These are phyloP conservation scores for Phytophthora cactorum DNA, from an alignment of 352 stramenopile genomes.

Conservation along the genomic window DNA sequence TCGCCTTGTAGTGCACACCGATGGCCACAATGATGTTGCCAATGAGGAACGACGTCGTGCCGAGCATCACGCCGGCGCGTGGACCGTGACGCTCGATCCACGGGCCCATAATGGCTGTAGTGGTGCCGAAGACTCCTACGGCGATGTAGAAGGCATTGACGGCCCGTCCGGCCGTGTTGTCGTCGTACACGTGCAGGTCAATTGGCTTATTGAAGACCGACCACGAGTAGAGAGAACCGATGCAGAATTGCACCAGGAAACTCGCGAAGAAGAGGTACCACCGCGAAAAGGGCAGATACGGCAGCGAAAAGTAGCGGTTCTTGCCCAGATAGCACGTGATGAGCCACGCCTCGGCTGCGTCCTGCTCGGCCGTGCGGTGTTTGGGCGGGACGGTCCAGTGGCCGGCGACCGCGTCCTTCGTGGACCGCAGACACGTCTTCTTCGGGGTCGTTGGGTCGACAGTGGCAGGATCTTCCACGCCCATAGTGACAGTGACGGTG, in stretches of 20 bases:
- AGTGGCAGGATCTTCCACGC: slow-evolving; percentile 24
- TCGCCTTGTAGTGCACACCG: slow-evolving; percentile 51
- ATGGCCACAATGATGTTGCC: slow-evolving; percentile 59
- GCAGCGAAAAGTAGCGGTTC: slow-evolving; percentile 52
- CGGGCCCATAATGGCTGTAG: slow-evolving; percentile 61
- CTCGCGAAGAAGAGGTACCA: slow-evolving; percentile 68
- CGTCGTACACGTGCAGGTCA: slow-evolving; percentile 48
- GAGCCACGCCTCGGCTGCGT: slow-evolving; percentile 60
- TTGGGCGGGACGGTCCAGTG: slow-evolving; percentile 63
- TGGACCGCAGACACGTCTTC: slow-evolving; percentile 38
- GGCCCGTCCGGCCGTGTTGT: slow-evolving; percentile 41
- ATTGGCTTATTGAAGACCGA: slow-evolving; percentile 76
- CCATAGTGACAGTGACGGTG: slow-evolving; percentile 22
- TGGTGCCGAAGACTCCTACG: slow-evolving; percentile 56
- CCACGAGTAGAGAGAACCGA: slow-evolving; percentile 72
- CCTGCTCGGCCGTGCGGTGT: slow-evolving; percentile 46
- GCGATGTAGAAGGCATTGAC: slow-evolving; percentile 73
- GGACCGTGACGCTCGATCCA: slow-evolving; percentile 69
- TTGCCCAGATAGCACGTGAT: slow-evolving; percentile 59
- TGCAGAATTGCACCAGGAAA: slow-evolving; percentile 69
- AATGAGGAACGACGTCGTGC: slow-evolving; percentile 50
- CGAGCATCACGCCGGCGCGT: slow-evolving; percentile 47
- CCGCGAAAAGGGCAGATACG: slow-evolving; percentile 43
- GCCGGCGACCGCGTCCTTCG: slow-evolving; percentile 34
- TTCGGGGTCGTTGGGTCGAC: slow-evolving; percentile 15